A percentile compares a stretch with the other conserved stretches of the same genome.
These are phyloP conservation scores for Ustilago cynodontis DNA, from an alignment of 1,284 basidiomycete genomes.

Conservation along the genomic window DNA sequence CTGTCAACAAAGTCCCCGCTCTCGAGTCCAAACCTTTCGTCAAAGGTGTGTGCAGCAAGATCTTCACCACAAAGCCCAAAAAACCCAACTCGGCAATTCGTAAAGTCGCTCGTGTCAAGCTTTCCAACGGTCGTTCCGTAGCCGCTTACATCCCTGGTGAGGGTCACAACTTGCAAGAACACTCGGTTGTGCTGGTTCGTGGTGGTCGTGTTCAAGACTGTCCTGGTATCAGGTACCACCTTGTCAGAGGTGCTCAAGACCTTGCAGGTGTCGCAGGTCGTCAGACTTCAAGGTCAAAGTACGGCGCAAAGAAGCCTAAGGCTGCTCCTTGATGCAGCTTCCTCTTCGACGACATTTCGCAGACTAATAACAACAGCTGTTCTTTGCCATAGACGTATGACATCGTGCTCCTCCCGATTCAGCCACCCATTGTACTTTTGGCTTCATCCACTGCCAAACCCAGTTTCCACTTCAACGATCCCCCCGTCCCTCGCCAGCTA, in stretches of 20 bases:
- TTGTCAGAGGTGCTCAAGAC: constrained; percentile 92
- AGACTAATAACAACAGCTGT: too few species aligned
- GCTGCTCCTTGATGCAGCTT: constrained; percentile 41
- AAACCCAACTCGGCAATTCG: constrained; percentile 99
- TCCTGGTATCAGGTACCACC: constrained; percentile 81
- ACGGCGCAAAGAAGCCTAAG: constrained; percentile 91
- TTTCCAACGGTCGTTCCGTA: constrained; percentile 88
- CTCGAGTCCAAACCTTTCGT: constrained; percentile 67
- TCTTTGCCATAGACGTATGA: too few species aligned
- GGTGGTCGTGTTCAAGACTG: constrained; percentile 97
- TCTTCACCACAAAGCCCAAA: constrained; percentile 80
- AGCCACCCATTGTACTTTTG: constrained; percentile 27
- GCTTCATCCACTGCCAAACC: not conserved
- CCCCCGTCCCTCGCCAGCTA: too few species aligned
- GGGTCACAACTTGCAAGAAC: constrained; percentile 98
- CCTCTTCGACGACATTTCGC: not conserved
- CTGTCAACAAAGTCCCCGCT: constrained; percentile 67
- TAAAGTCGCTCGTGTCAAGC: constrained; percentile 93
- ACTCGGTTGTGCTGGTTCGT: constrained; percentile 91
- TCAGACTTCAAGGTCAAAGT: constrained; percentile 86
- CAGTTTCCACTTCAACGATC: not conserved
- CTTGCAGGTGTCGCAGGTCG: constrained; percentile 90
- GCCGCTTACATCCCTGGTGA: constrained; percentile 97
- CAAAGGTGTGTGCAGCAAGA: constrained; percentile 68
- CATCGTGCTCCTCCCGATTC: not conserved